A percentile compares a stretch with the other conserved stretches of the same genome.
Evolutionary conservation across 345 rosid species (phyloP).

Genomic region (Sisymbrium irio): DNA sequence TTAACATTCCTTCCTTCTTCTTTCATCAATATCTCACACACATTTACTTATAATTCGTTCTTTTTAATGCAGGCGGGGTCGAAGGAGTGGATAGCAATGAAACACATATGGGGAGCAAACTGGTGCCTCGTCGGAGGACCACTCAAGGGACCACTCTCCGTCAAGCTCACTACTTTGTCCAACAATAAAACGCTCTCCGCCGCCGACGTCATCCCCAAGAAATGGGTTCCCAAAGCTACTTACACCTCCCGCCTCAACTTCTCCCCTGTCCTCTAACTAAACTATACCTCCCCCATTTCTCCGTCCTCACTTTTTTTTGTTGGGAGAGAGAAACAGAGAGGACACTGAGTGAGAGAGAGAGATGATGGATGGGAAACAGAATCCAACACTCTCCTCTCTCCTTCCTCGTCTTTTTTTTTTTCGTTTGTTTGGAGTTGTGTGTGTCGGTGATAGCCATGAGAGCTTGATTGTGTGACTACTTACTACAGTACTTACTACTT

Average conservation of each 20-base stretch:
- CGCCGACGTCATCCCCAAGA: constrained; percentile 70
- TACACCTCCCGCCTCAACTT: constrained; percentile 92
- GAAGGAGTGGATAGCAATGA: constrained; percentile 79
- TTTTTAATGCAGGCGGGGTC: constrained; percentile 50
- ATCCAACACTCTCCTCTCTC: background rate
- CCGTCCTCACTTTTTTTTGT: constrained; percentile 17
- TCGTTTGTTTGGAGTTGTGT: background rate
- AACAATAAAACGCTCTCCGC: constrained; percentile 73
- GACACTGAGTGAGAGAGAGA: background rate
- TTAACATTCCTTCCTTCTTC: background rate
- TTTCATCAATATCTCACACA: background rate
- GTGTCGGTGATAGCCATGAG: constrained; percentile 42
- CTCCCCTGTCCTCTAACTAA: constrained; percentile 35
- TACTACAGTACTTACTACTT: constrained; percentile 10
- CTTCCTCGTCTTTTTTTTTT: background rate
- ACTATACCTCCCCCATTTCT: background rate
- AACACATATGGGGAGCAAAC: constrained; percentile 95
- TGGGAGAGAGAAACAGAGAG: constrained; percentile 17
- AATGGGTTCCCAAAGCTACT: constrained; percentile 90
- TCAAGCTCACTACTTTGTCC: constrained; percentile 74
- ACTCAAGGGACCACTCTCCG: constrained; percentile 86
- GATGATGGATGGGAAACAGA: background rate
- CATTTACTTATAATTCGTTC: background rate
- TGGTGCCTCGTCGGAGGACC: constrained; percentile 79
- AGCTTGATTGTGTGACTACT: constrained; percentile 34